These are phyloP conservation scores for Malus asiatica DNA, from an alignment of 306 rosid genomes.

Conservation along the genomic window DNA sequence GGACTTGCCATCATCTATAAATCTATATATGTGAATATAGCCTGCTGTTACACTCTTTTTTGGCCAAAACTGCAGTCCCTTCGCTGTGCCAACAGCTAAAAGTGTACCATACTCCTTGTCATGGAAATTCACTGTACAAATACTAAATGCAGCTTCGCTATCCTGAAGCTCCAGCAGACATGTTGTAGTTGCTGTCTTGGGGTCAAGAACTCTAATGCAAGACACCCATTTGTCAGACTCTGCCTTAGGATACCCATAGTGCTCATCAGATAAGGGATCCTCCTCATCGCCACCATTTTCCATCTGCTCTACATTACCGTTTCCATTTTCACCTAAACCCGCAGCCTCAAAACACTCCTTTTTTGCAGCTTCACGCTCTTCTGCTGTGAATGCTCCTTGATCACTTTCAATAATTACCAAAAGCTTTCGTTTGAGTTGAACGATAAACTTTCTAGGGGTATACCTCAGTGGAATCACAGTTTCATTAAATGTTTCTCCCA, in stretches of 20 bases:
- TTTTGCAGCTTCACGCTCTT: slow-evolving; percentile 90
- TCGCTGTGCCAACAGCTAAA: slow-evolving; percentile 93
- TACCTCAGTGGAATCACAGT: slow-evolving; percentile 93
- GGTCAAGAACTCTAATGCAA: slow-evolving; percentile 96
- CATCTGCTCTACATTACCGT: slow-evolving; percentile 70
- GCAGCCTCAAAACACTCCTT: slow-evolving; percentile 81
- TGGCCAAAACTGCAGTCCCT: slow-evolving; percentile 87
- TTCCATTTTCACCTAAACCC: slow-evolving; percentile 69
- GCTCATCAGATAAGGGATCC: slow-evolving; percentile 77
- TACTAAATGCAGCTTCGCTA: slow-evolving; percentile 89
- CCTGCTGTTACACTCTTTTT: slow-evolving; percentile 62
- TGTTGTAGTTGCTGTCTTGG: slow-evolving; percentile 72
- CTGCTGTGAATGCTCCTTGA: slow-evolving; percentile 84
- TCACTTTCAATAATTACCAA: slow-evolving; percentile 90
- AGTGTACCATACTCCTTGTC: slow-evolving; percentile 94
- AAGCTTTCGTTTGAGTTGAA: slow-evolving; percentile 75
- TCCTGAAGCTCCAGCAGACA: slow-evolving; percentile 95
- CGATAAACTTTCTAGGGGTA: slow-evolving; percentile 92
- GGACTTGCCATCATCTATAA: slow-evolving; percentile 84
- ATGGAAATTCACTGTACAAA: slow-evolving; percentile 88
- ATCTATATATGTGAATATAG: slow-evolving; percentile 84
- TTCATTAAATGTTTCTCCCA: slow-evolving; percentile 97
- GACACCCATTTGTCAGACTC: slow-evolving; percentile 92
- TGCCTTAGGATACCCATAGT: slow-evolving; percentile 91
- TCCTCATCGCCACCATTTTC: slow-evolving; percentile 96